Base-by-base conservation (phyloP, 2,329 filamentous ascomycete genomes). In the Akanthomyces uredinophilus region DNA sequence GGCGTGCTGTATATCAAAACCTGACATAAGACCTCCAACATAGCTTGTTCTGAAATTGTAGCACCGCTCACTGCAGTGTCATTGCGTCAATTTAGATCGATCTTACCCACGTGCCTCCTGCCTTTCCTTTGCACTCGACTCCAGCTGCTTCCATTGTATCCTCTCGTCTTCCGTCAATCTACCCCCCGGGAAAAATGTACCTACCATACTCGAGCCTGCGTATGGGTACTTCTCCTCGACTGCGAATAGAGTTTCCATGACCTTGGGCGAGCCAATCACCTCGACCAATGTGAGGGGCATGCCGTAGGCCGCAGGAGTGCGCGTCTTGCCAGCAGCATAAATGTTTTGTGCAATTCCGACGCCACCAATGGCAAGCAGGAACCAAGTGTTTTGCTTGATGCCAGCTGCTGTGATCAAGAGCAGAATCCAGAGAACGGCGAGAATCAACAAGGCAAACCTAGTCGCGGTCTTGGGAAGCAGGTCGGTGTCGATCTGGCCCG, bases 311-410 rank as follows among this genome's bases (percentile, higher is more conserved):
- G 68, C 53, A 0, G 75, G 71, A 3, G 59, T 52, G 4, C 74
- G 68, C 43, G 65, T 64, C 39, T 63, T 65, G 10, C 69, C 74
- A 0, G 75, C 75, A 4, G 75, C 71, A 55, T 69, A 68, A 16
- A 74, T 68, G 62, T 78, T 79, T 62, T 79, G 75, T 0, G 77
- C 44, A 63, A 77, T 75, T 16, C 77, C 77, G 24, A 78, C 65
- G 4, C 69, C 71, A 0, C 78, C 77, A 5, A 79, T 69, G 0
- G 68, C 74, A 5, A 80, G 67, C 10, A 80, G 66, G 63, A 69
- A 78, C 77, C 77, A 80, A 1, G 74, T 70, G 43, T 78, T 64
- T 4, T 69, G 39, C n/a, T 72, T 68, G 3, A 77, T 47, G 0
- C 74, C 77, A 0, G 74, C 67, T 0, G 73, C 75, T 1, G 72